A percentile compares a stretch with the other conserved stretches of the same genome.
phyloP scores from a whole-genome alignment of 306 rosid species.

The Argentina anserina region DNA sequence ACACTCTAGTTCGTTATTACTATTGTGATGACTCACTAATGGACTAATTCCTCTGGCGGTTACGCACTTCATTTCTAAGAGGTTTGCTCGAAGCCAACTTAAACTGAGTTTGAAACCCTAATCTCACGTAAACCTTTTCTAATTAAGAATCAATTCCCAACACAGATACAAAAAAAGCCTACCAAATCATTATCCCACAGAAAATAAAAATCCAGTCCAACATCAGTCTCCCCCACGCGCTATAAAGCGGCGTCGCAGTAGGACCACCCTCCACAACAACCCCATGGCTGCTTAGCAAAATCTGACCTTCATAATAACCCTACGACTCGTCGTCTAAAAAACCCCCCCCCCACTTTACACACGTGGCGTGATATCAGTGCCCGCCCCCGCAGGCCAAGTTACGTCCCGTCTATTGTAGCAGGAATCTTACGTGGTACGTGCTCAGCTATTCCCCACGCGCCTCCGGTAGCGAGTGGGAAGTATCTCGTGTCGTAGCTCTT shows the following conservation, averaged over 20 bases:
- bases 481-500: neutral
- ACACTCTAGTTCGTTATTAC: no score
- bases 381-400: neutral
- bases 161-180: no score
- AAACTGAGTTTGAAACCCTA: neutral
- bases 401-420: neutral
- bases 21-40: no score
- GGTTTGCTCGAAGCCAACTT: neutral
- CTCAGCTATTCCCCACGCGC: constrained; percentile 23
- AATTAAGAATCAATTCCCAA: neutral
- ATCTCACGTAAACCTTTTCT: constrained; percentile 26
- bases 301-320: neutral
- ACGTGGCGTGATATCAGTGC: constrained; percentile 16
- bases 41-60: no score
- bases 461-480: constrained; percentile 26
- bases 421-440: constrained; percentile 54
- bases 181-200: constrained; percentile 6
- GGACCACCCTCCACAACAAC: neutral
- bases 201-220: constrained; percentile 6
- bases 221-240: constrained; percentile 34
- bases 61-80: neutral
- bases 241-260: constrained; percentile 7
- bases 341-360: neutral
- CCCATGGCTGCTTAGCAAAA: neutral
- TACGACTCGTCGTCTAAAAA: neutral